A percentile compares a stretch with the other conserved stretches of the same genome.
These are phyloP conservation scores for Bruguiera gymnorhiza DNA, from an alignment of 345 rosid species.

Conservation along the genomic window DNA sequence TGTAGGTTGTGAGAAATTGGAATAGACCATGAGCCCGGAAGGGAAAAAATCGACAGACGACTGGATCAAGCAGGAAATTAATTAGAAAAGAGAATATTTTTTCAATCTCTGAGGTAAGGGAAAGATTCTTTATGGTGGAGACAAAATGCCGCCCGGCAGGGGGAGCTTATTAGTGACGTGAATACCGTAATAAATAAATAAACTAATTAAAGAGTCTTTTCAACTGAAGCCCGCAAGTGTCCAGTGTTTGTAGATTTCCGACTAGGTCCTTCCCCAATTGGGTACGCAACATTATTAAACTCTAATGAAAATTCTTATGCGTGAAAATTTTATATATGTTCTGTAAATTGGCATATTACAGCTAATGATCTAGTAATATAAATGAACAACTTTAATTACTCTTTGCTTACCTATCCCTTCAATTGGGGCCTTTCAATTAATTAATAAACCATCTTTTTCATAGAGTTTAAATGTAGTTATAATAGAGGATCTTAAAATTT, in stretches of 20 bases:
- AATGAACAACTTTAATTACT: background rate
- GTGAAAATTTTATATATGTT: too few relatives aligned
- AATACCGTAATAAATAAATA: background rate
- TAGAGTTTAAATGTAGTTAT: background rate
- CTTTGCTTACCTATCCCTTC: background rate
- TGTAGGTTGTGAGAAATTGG: background rate
- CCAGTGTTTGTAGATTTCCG: constrained; percentile 11
- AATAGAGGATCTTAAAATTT: background rate
- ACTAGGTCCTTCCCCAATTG: constrained; percentile 7
- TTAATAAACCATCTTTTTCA: constrained; percentile 14
- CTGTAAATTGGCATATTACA: too few relatives aligned
- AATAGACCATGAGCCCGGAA: too few relatives aligned
- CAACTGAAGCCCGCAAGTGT: background rate
- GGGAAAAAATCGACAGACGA: background rate
- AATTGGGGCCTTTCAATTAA: constrained; percentile 2
- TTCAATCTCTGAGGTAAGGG: constrained; percentile 12
- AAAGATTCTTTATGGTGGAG: constrained; percentile 12
- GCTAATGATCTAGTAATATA: too few relatives aligned
- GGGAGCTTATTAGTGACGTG: background rate
- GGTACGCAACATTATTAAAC: constrained; percentile 11
- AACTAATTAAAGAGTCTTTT: background rate
- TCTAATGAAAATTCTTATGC: background rate
- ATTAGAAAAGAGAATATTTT: background rate
- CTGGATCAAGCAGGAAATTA: constrained; percentile 2
- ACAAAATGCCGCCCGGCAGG: constrained; percentile 35